Base-by-base conservation (phyloP, 2,329 filamentous ascomycete genomes). In the Ophiocordyceps sinensis region DNA sequence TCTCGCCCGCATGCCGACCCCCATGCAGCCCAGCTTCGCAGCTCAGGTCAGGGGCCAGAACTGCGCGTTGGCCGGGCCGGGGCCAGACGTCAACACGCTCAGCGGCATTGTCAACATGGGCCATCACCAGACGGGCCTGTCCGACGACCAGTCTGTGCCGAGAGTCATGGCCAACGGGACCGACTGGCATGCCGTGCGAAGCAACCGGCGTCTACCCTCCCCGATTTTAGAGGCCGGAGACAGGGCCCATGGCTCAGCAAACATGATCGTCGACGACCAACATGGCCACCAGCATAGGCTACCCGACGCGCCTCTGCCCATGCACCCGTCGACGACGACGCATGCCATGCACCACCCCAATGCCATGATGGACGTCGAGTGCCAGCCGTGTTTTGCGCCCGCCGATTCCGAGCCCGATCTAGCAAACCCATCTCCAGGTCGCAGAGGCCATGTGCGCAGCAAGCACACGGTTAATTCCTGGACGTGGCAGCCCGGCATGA, bases 401-500 rank as follows among this genome's bases (percentile, higher is more conserved):
- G 48, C 46, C 5, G 57, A 61, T 19, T 52, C 50, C 6, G 57
- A 61, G 15, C 49, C 49, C 28, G 66, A 67, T 39, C 52, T 60
- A 2, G 51, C 58, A 8, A 62, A 68, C 3, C 63, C 68, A 1
- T 71, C 68, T 8, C 68, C 70, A 1, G 64, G 65, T 6, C 63
- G 70, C 30, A 70, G 67, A 51, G 73, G 74, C 11, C 74, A 78
- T 51, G 68, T 67, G 12, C 67, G 74, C 40, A 76, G 70, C 47
- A 70, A 70, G 41, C 74, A 78, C 50, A 77, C 74, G 0, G 58
- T 77, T 42, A 75, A 75, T 53, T 68, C 66, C 42, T 77, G 73
- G 74, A 77, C 74, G 2, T 64, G 67, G 52, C 71, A 77, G 45
- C 72, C 73, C 0, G 73, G 74, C 48, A 77, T 76, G 71, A 82